These are phyloP conservation scores for Pezicula radicicola DNA, from an alignment of 2,329 filamentous ascomycete species.

Conservation along the genomic window DNA sequence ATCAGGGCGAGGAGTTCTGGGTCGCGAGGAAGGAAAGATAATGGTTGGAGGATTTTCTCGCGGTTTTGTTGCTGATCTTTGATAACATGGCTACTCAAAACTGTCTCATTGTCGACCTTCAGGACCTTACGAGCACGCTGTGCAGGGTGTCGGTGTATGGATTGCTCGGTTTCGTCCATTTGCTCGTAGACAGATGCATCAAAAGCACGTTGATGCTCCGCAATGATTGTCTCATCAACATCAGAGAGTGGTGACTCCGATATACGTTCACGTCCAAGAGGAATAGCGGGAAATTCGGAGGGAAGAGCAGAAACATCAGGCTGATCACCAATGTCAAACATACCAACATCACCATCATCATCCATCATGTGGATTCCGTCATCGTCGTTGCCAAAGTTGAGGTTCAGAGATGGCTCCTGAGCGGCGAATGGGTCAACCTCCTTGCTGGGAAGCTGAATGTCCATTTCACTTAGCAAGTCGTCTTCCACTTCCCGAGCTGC, in stretches of 20 bases:
- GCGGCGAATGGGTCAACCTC: conserved; percentile 43
- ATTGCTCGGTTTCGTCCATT: conserved; percentile 49
- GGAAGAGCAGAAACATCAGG: conserved; percentile 49
- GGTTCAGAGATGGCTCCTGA: conserved; percentile 51
- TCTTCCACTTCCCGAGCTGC: conserved; percentile 64
- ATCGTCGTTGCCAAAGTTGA: conserved; percentile 46
- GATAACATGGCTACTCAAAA: conserved; percentile 73
- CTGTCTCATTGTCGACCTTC: conserved; percentile 73
- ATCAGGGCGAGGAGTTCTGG: conserved; percentile 83
- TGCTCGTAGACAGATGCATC: conserved; percentile 58
- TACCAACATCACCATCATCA: conserved; percentile 60
- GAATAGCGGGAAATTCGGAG: conserved; percentile 33
- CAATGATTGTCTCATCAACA: conserved; percentile 60
- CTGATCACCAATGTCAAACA: conserved; percentile 60
- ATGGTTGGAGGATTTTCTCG: conserved; percentile 79
- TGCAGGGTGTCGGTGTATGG: conserved; percentile 63
- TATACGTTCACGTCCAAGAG: conserved; percentile 55
- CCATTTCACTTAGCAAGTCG: conserved; percentile 62
- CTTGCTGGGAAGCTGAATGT: conserved; percentile 49
- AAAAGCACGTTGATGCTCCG: conserved; percentile 43
- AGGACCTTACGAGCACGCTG: conserved; percentile 78
- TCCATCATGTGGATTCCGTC: conserved; percentile 56
- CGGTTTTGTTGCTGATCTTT: conserved; percentile 83
- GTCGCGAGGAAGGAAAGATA: conserved; percentile 82
- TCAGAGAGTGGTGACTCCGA: conserved; percentile 70